Evolutionary conservation across 495 filamentous ascomycete genomes (phyloP), one percentile per base, ranked within the genome.

Genomic region (Aspergillus wentii): DNA sequence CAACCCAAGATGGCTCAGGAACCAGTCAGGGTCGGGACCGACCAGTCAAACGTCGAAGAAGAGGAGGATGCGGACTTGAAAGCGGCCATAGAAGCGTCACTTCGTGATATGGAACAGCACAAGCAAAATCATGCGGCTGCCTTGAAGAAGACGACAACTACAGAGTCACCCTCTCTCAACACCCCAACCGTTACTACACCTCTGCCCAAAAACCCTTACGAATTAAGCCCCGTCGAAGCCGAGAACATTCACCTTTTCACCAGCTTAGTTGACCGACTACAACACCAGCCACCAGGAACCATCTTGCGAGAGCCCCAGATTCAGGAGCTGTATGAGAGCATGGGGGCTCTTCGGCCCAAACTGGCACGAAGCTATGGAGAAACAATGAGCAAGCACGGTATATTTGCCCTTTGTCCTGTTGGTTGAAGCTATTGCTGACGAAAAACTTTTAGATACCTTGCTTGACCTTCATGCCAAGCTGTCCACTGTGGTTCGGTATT

Each of bases 311-410:
- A 98, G 50, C 92, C 92, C 5, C 91, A 96, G 51, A 98, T 98
- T 28, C 92, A 98, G 56, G 92, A 98, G 62, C 69, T 98, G 6
- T 98, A 98, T 56, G 94, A 97, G 44, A 92, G 89, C 54, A 96
- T 98, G 49, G 90, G 94, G 9, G 66, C 86, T 3, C 69, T 98
- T 41, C 79, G 92, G 33, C 92, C 92, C 2, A 98, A 98, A 62
- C 69, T 98, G 36, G 94, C 94, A 11, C 78, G 92, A 38, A 96
- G 91, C 6, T 97, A 96, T 63, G 92, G 92, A 25, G 92, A 98
- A 64, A 97, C 92, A 1, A 97, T 97, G 92, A 97, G 91, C 75
- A 98, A 97, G 62, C 92, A 97, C 59, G 91, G 89, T 87, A 69
- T 56, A 79, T 69, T 20, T 16, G 14, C 26, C 17, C 43, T 40